Percentiles rank a stretch among this genome's conserved stretches.
Evolutionary conservation across 495 filamentous ascomycete species (phyloP).

Genomic region (Hamigera avellanea): DNA sequence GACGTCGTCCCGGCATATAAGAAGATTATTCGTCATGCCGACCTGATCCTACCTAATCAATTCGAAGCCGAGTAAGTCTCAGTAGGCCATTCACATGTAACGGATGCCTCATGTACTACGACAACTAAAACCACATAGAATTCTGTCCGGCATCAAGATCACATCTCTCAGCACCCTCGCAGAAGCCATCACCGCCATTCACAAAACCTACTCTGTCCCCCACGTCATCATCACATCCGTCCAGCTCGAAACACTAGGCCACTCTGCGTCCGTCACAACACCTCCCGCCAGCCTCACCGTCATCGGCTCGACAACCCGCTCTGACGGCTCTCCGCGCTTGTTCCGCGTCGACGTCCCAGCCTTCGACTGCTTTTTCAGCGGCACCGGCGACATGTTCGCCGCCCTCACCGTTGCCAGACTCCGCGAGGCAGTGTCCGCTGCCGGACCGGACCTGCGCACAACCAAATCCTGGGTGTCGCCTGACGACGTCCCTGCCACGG

Average conservation of each 20-base stretch:
- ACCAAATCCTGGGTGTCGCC: constrained; percentile 55
- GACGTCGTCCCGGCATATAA: constrained; percentile 90
- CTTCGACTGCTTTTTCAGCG: constrained; percentile 86
- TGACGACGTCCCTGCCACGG: constrained; percentile 52
- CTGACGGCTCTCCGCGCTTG: constrained; percentile 52
- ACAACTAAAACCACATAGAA: too few relatives aligned
- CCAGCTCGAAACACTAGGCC: constrained; percentile 29
- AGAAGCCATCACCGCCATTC: constrained; percentile 63
- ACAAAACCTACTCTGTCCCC: constrained; percentile 64
- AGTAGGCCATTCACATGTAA: not conserved
- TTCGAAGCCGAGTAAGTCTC: constrained; percentile 82
- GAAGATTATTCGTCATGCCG: constrained; percentile 62
- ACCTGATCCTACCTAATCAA: constrained; percentile 90
- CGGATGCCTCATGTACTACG: not conserved
- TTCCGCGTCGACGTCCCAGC: constrained; percentile 79
- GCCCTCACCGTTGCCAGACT: constrained; percentile 82
- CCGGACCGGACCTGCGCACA: constrained; percentile 27
- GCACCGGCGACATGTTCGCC: constrained; percentile 97
- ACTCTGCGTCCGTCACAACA: constrained; percentile 25
- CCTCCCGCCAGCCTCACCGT: constrained; percentile 50
- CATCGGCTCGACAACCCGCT: constrained; percentile 62
- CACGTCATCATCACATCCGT: constrained; percentile 92
- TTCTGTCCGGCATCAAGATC: constrained; percentile 74
- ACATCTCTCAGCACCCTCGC: constrained; percentile 59
- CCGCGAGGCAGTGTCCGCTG: constrained; percentile 56